These are phyloP conservation scores for Calonectria multiphialidica DNA, from an alignment of 2,329 filamentous ascomycete genomes.

Conservation along the genomic window DNA sequence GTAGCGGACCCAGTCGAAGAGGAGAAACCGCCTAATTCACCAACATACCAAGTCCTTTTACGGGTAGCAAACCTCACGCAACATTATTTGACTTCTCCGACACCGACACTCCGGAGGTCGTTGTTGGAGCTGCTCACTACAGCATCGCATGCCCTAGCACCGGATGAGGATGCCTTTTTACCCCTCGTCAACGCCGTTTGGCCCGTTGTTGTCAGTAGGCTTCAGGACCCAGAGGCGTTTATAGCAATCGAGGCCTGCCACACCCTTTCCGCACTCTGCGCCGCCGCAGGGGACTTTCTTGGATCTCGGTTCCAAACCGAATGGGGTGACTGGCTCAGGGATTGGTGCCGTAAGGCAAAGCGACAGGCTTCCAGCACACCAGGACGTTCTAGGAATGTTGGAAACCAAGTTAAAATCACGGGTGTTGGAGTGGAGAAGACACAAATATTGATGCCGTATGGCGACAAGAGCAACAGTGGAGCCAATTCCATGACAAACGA, in stretches of 20 bases:
- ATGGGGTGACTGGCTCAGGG: slow-evolving; percentile 70
- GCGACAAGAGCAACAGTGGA: slow-evolving; percentile 38
- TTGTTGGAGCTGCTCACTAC: slow-evolving; percentile 83
- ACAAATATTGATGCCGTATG: slow-evolving; percentile 50
- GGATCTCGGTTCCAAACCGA: slow-evolving; percentile 79
- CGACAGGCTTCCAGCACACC: slow-evolving; percentile 48
- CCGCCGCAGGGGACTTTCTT: slow-evolving; percentile 84
- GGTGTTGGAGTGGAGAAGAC: slow-evolving; percentile 31
- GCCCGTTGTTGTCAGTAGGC: slow-evolving; percentile 80
- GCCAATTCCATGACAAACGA: slow-evolving; percentile 27
- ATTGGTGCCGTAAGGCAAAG: slow-evolving; percentile 61
- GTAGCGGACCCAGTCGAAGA: slow-evolving; percentile 50
- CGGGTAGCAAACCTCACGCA: slow-evolving; percentile 88
- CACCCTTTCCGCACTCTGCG: slow-evolving; percentile 77
- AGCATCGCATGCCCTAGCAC: slow-evolving; percentile 77
- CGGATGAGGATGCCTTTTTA: slow-evolving; percentile 85
- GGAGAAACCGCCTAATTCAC: slow-evolving; percentile 76
- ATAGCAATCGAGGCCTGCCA: slow-evolving; percentile 78
- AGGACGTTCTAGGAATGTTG: slow-evolving; percentile 26
- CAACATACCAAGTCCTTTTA: slow-evolving; percentile 84
- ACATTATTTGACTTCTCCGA: slow-evolving; percentile 89
- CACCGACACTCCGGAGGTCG: slow-evolving; percentile 81
- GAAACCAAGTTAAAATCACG: slow-evolving; percentile 34
- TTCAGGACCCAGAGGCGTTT: slow-evolving; percentile 76
- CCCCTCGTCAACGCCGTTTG: slow-evolving; percentile 92